These are phyloP conservation scores for Oryza glumipatula DNA, from an alignment of 176 grass and related monocot genomes.

Conservation along the genomic window DNA sequence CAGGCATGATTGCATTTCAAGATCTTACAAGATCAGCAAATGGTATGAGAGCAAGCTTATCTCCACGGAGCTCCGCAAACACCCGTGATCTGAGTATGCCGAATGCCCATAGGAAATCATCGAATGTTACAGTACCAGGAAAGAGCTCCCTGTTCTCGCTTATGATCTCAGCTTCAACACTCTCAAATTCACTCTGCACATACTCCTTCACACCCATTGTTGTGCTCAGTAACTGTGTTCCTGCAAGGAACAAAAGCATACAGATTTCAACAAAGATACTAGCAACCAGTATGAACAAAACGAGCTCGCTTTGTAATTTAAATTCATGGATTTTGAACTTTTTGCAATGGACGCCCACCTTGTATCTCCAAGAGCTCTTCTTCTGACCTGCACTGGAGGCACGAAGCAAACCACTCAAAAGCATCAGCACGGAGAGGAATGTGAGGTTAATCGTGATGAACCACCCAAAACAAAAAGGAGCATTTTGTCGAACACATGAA, in stretches of 20 bases:
- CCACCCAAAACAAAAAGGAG: neutral
- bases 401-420: slow-evolving; percentile 53
- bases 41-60: slow-evolving; percentile 93
- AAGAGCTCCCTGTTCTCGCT: slow-evolving; percentile 66
- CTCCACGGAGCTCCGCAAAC: slow-evolving; percentile 73
- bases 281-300: neutral
- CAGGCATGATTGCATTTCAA: neutral
- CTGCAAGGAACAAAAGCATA: slow-evolving; percentile 42
- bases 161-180: slow-evolving; percentile 73
- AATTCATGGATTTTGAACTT: neutral
- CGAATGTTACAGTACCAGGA: slow-evolving; percentile 58
- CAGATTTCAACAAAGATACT: neutral
- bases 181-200: slow-evolving; percentile 75
- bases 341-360: slow-evolving; percentile 46
- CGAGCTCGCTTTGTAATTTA: neutral
- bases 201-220: slow-evolving; percentile 86
- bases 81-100: slow-evolving; percentile 90
- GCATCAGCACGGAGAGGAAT: slow-evolving; percentile 18
- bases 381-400: slow-evolving; percentile 97
- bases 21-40: slow-evolving; percentile 86
- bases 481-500: slow-evolving; percentile 37
- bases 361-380: slow-evolving; percentile 94
- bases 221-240: slow-evolving; percentile 89
- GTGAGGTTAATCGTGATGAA: neutral
- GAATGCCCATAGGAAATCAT: slow-evolving; percentile 95